Conservation (phyloP, 129 eudicot species). For the Escallonia rubra region DNA sequence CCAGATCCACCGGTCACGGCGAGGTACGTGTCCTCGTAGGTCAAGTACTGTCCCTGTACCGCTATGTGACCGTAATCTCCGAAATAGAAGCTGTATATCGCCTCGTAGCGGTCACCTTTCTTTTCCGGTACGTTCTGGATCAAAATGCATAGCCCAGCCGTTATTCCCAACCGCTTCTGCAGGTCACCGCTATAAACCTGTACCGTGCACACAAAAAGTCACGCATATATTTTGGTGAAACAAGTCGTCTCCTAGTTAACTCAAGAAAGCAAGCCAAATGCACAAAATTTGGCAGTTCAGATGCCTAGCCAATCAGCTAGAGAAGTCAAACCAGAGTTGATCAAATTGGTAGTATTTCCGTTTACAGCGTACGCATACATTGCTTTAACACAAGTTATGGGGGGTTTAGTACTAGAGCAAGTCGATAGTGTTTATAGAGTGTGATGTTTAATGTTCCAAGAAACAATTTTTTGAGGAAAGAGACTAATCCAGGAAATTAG, state of each 20-base stretch:
- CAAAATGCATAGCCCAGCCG: conserved; percentile 81
- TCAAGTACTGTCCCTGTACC: conserved; percentile 82
- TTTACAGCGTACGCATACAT: no score
- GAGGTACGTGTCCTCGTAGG: conserved; percentile 71
- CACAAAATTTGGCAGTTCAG: no score
- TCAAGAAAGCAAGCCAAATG: no score
- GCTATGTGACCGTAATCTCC: conserved; percentile 88
- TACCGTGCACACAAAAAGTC: background rate
- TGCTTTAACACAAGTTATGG: no score
- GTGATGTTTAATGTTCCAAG: no score
- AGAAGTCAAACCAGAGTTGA: no score
- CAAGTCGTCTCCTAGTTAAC: no score
- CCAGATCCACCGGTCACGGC: conserved; percentile 91
- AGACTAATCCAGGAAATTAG: background rate
- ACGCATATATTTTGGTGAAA: no score
- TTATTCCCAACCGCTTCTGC: conserved; percentile 68
- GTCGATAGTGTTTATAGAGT: no score
- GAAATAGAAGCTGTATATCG: conserved; percentile 70
- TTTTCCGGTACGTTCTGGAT: conserved; percentile 66
- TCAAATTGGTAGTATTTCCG: no score
- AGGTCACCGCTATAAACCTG: conserved; percentile 80
- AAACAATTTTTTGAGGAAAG: background rate
- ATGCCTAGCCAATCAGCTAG: no score
- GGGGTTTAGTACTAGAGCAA: no score
- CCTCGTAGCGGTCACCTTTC: conserved; percentile 88